Evolutionary conservation across 2,329 filamentous ascomycete genomes (phyloP), one percentile per base, ranked within the genome.

Genomic region (Pyricularia grisea): DNA sequence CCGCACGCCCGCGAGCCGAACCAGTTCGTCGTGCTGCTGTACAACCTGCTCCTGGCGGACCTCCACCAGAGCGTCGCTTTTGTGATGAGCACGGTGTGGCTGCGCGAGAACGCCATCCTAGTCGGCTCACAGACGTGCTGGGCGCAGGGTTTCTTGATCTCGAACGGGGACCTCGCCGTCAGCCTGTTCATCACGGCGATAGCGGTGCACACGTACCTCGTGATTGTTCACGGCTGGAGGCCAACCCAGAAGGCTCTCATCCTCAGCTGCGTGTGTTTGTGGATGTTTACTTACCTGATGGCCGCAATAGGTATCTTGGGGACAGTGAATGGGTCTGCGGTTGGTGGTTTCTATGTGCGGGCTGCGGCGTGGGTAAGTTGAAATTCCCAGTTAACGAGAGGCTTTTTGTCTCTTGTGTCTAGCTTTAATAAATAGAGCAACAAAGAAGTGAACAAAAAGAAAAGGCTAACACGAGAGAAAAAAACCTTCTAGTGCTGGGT

Each of bases 11-110:
- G 23, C 1, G 69, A 73, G 63, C 73, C 73, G 1, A 88, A 87
- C 71, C 87, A 89, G 74, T 88, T 87, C 72, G 82, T 91, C 31
- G 80, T 92, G 0, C 81, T 92, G 4, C 89, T 92, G 70, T 86
- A 90, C 75, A 92, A 92, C 75, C 83, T 92, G 0, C 79, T 92
- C 5, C 78, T 90, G 27, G 89, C 90, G 70, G 90, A 92, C 73
- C 83, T 90, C 69, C 86, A 89, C 73, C 90, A 92, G 73, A 83
- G 87, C 9, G 75, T 86, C 0, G 86, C 88, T 4, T 92, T 91
- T 74, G 73, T 89, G 63, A 79, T 91, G 66, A 90, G 88, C 71
- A 82, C 84, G 4, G 79, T 84, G 50, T 90, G 89, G 84, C 79
- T 90, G 5, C 76, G 77, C 0, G 75, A 79, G 17, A 81, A 89